Evolutionary conservation across 441 rosid genomes (phyloP).

Genomic region (Macaranga tanarius): DNA sequence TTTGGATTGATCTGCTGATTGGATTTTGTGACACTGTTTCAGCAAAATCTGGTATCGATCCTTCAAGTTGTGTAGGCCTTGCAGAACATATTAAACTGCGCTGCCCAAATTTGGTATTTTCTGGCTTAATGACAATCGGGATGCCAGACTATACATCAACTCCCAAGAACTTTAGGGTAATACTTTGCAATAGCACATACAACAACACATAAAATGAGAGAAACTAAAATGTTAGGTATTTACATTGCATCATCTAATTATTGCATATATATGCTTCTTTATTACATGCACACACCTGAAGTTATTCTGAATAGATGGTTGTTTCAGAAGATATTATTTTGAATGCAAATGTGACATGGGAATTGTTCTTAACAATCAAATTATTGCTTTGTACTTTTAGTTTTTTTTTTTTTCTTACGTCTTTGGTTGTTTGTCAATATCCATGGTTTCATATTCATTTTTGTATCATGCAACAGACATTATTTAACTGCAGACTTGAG

Average conservation of each 20-base stretch:
- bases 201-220: neutral
- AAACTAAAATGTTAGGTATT: neutral
- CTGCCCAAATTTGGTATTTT: constrained; percentile 71
- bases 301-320: neutral
- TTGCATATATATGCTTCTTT: neutral
- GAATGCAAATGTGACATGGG: too few relatives aligned
- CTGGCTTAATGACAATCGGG: constrained; percentile 93
- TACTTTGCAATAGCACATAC: constrained; percentile 9
- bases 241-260: neutral
- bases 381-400: too few relatives aligned
- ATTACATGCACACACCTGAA: neutral
- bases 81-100: constrained; percentile 59
- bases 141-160: constrained; percentile 88
- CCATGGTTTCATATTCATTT: constrained; percentile 1
- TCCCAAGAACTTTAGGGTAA: constrained; percentile 84
- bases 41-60: constrained; percentile 88
- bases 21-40: constrained; percentile 30
- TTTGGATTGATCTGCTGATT: constrained; percentile 13
- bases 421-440: constrained; percentile 1
- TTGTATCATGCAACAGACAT: constrained; percentile 42
- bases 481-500: constrained; percentile 62
- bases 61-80: constrained; percentile 60
- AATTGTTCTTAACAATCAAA: too few relatives aligned
- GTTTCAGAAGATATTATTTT: neutral
- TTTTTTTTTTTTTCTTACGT: neutral